Base-by-base conservation (phyloP, 768 basidiomycete species). In the Pleurotus ostreatus region DNA sequence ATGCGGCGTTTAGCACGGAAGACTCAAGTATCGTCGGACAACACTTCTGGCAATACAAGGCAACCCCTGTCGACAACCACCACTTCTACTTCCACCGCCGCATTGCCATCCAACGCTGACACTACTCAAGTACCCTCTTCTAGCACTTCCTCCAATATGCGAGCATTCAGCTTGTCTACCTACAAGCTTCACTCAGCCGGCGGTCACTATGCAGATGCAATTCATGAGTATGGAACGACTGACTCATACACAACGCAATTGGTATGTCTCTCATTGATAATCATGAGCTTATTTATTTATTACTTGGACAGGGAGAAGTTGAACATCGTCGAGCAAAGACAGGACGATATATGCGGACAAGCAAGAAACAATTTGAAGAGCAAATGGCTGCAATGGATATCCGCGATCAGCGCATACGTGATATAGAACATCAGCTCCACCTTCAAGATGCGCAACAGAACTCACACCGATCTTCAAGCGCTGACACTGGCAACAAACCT, bases 251-350 rank as follows among this genome's bases (percentile, higher is more conserved):
- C 25, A 5, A 57, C 55, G 18, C 48, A 57, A 20, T 47, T 26
- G 34, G 55, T 49, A 41, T 18, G 55, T 57, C 4, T 25, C 25
- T 15, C 23, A n/a, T 13, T 12, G 11, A 1, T 22, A 15, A 18
- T 13, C 2, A 18, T 8, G 3, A 5, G 8, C 15, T 16, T n/a
- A 12, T 3, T 11, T 20, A 37, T 55, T 16, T 12, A 18, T 22
- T 46, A 8, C 13, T 51, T 12, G 22, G 11, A 23, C 6, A 61
- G 58, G 60, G 60, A 8, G 58, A 61, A 38, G 53, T 61, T 5
- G 60, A 61, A 51, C 60, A 61, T 54, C 41, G 55, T n/a, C 58
- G 37, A n/a, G 55, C 16, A n/a, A 61, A 61, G 55, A 46, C 40
- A 8, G 46, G 46, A 18, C n/a, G 55, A 26, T 61, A 61, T 49